Evolutionary conservation across 177 flowering plant species (phyloP).

Genomic region (Tripterygium wilfordii): DNA sequence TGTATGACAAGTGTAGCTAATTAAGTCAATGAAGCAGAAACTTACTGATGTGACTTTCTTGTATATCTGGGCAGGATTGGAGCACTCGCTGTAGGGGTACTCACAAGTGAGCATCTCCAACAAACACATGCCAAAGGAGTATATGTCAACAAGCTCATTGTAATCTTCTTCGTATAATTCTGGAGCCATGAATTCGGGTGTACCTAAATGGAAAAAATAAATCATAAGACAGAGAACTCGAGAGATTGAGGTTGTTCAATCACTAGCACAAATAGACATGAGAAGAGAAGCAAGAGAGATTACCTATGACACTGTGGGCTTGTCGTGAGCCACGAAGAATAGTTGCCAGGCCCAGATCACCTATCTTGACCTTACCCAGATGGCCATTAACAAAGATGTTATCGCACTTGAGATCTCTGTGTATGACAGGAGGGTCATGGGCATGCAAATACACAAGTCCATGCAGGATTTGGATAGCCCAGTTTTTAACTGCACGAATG

Average conservation of each 20-base stretch:
- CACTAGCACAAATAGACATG: neutral
- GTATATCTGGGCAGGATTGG: conserved; percentile 85
- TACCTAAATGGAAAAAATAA: conserved; percentile 33
- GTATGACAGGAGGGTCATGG: conserved; percentile 86
- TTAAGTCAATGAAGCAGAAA: too few species aligned
- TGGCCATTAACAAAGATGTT: conserved; percentile 93
- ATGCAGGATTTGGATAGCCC: conserved; percentile 78
- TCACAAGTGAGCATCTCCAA: conserved; percentile 87
- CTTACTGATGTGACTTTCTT: conserved; percentile 93
- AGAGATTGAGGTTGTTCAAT: too few species aligned
- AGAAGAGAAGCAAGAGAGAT: conserved; percentile 1
- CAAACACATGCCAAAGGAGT: conserved; percentile 94
- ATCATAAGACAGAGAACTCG: too few species aligned
- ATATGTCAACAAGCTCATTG: conserved; percentile 80
- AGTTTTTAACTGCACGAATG: conserved; percentile 68
- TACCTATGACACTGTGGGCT: conserved; percentile 89
- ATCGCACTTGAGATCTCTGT: conserved; percentile 92
- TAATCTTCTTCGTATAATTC: conserved; percentile 86
- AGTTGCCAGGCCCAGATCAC: conserved; percentile 89
- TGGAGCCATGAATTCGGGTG: conserved; percentile 98
- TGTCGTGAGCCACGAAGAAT: conserved; percentile 60
- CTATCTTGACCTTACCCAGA: conserved; percentile 91
- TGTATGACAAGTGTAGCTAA: too few species aligned
- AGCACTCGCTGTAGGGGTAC: conserved; percentile 83
- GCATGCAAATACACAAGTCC: conserved; percentile 75